Evolutionary conservation across 371 early-diverging fungal species (phyloP).

Genomic region (Lichtheimia ornata): DNA sequence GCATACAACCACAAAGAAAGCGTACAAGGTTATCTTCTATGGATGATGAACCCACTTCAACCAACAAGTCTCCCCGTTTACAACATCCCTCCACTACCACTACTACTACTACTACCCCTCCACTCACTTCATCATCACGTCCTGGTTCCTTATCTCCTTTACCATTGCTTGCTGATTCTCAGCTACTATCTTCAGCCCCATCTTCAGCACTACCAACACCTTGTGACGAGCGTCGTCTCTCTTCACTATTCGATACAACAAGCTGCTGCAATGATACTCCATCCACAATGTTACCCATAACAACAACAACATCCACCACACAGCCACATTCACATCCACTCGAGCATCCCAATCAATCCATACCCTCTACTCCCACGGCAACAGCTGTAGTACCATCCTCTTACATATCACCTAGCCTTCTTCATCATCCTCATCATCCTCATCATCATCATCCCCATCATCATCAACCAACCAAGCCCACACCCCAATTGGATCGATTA

Average conservation of each 20-base stretch:
- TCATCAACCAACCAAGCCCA: not conserved
- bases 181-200: not conserved
- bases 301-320: too few relatives aligned
- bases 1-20: not conserved
- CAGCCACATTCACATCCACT: too few relatives aligned
- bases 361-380: not conserved
- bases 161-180: not conserved
- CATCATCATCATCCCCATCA: not conserved
- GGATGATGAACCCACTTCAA: slow-evolving; percentile 12
- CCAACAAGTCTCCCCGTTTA: slow-evolving; percentile 16
- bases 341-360: not conserved
- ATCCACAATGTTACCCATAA: slow-evolving; percentile 4
- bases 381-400: not conserved
- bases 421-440: not conserved
- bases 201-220: slow-evolving; percentile 6
- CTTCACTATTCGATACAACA: not conserved
- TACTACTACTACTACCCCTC: slow-evolving; percentile 12
- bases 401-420: not conserved
- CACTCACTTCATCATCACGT: not conserved
- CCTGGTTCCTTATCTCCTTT: not conserved
- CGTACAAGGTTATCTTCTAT: not conserved
- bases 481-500: slow-evolving; percentile 62
- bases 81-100: slow-evolving; percentile 15
- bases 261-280: not conserved
- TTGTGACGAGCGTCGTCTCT: not conserved